Evolutionary conservation across 2,329 filamentous ascomycete genomes (phyloP).

Genomic region (Ascochyta viciae-villosae): DNA sequence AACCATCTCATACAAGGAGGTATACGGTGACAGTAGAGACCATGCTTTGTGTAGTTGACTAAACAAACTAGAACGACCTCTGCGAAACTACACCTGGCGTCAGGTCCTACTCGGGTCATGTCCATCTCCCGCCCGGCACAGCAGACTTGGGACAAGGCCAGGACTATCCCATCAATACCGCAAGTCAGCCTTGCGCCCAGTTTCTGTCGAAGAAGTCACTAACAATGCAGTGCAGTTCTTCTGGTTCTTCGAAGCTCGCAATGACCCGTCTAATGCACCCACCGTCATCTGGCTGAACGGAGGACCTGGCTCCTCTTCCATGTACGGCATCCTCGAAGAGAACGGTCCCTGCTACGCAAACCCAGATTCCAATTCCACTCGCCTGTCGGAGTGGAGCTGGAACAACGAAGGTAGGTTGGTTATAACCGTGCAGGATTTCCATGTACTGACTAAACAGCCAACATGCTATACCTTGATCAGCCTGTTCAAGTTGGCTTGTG

Average conservation of each 20-base stretch:
- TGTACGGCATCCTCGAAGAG: slow-evolving; percentile 28
- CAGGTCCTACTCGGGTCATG: slow-evolving; percentile 61
- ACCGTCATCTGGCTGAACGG: slow-evolving; percentile 27
- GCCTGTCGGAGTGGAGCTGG: slow-evolving; percentile 30
- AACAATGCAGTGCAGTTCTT: slow-evolving; percentile 27
- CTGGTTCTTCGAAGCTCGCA: slow-evolving; percentile 32
- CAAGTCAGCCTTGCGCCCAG: slow-evolving; percentile 53
- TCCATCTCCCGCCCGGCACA: slow-evolving; percentile 35
- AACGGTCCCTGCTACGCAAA: slow-evolving; percentile 28
- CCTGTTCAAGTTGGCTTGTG: slow-evolving; percentile 64
- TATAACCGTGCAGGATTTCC: fast-evolving
- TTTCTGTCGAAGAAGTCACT: neutral
- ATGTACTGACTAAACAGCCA: slow-evolving; percentile 15
- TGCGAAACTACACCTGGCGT: slow-evolving; percentile 62
- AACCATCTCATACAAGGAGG: slow-evolving; percentile 36
- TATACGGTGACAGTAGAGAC: neutral
- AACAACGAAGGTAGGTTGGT: slow-evolving; percentile 34
- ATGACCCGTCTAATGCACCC: slow-evolving; percentile 25
- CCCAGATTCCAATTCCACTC: slow-evolving; percentile 27
- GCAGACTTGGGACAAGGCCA: slow-evolving; percentile 28
- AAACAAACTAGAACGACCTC: slow-evolving; percentile 49
- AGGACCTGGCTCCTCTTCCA: slow-evolving; percentile 26
- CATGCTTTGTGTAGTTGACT: neutral
- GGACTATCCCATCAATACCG: slow-evolving; percentile 27
- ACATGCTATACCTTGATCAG: slow-evolving; percentile 70